Base-by-base conservation (phyloP, 176 grass and related monocot species). In the Ensete glaucum region DNA sequence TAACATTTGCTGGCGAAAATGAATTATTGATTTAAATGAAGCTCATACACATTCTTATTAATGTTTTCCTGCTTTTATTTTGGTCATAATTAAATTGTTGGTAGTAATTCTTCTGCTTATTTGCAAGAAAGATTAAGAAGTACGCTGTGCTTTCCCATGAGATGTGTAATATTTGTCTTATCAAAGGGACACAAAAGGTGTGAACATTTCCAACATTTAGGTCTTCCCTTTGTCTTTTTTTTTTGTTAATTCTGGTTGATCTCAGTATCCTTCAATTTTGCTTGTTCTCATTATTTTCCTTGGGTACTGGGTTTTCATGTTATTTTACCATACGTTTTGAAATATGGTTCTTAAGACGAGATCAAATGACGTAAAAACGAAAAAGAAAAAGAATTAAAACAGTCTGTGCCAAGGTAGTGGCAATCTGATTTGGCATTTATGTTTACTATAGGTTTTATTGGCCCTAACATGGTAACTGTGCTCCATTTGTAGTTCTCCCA, bases 401-500 rank as follows among this genome's bases (percentile, higher is more conserved):
- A 43, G 34, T 43, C 34, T 67, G 9, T 70, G 14, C 17, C 20
- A 3, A 9, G 1, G 67, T 19, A 2, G 16, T 9, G 1, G 50
- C n/a, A 20, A 20, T 70, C 50, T 49, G 67, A 70, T 70, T 70
- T 70, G 11, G 34, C 5, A 9, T 49, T 50, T 70, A 20, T 49
- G 48, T 25, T 70, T 12, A n/a, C 26, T 23, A 29, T 43, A 50
- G 16, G 2, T n/a, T 16, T 20, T 50, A n/a, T n/a, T 15, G 17
- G 9, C 13, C 1, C 9, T n/a, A 70, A 51, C 11, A 10, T 1
- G 21, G 17, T 57, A 23, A 43, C 4, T 67, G 14, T 52, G 2
- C 12, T 13, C 52, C 50, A 63, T 49, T 79, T 81, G 85, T 60
- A 96, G 92, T 96, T 91, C 72, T 91, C 92, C 54, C 92, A 91